These are phyloP conservation scores for Penstemon newberryi DNA, from an alignment of 257 asterid genomes.

Conservation along the genomic window DNA sequence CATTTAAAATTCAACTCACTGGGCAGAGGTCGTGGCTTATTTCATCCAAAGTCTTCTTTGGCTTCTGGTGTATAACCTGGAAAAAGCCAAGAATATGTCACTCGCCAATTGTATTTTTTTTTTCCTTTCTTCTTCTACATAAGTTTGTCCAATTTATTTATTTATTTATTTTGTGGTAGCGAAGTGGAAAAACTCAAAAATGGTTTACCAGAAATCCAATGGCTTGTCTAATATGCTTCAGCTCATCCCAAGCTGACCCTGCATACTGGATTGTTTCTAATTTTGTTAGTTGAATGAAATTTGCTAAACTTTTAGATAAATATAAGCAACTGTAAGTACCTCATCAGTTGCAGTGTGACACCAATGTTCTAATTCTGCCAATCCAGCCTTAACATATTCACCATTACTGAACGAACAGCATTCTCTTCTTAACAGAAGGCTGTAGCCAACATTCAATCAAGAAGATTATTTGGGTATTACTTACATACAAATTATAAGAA, in stretches of 20 bases:
- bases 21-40: slow-evolving; percentile 85
- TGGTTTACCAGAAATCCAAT: slow-evolving; percentile 82
- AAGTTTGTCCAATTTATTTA: too few relatives aligned
- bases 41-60: slow-evolving; percentile 91
- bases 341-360: slow-evolving; percentile 79
- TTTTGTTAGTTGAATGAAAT: slow-evolving; percentile 23
- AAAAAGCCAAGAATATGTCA: background rate
- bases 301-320: slow-evolving; percentile 16
- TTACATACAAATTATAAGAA: slow-evolving; percentile 8
- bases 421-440: slow-evolving; percentile 91
- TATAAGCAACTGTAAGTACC: slow-evolving; percentile 44
- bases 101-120: background rate
- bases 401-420: slow-evolving; percentile 98
- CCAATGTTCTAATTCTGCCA: slow-evolving; percentile 93
- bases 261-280: slow-evolving; percentile 72
- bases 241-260: slow-evolving; percentile 97
- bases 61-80: slow-evolving; percentile 93
- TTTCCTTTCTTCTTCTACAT: too few relatives aligned
- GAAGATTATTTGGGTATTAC: slow-evolving; percentile 12
- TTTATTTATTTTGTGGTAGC: background rate
- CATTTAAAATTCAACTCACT: slow-evolving; percentile 45
- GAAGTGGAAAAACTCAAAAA: slow-evolving; percentile 17
- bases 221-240: slow-evolving; percentile 97
- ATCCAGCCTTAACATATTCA: slow-evolving; percentile 94
- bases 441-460: slow-evolving; percentile 35